Conservation (phyloP, 2,329 filamentous ascomycete species). For the Pseudopithomyces chartarum region DNA sequence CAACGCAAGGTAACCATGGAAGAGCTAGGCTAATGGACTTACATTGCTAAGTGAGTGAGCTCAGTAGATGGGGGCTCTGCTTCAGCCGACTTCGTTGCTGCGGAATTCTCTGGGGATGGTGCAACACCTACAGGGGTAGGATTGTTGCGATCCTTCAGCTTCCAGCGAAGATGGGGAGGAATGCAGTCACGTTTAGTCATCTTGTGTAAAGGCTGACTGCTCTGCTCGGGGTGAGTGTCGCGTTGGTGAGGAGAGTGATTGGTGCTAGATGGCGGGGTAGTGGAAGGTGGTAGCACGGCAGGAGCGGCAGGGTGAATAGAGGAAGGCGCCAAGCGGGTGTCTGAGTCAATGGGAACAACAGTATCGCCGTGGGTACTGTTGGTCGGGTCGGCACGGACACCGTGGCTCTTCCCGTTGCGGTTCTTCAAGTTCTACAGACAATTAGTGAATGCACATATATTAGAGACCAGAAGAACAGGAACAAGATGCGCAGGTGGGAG, state of each 20-base stretch:
- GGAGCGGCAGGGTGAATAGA: slow-evolving; percentile 4
- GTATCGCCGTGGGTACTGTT: not conserved
- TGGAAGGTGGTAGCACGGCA: not conserved
- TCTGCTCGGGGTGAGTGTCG: not conserved
- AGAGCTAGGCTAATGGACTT: slow-evolving; percentile 6
- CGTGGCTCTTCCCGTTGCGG: slow-evolving; percentile 10
- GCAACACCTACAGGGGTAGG: not conserved
- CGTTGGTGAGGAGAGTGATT: not conserved
- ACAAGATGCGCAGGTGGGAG: not conserved
- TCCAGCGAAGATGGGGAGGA: slow-evolving; percentile 32
- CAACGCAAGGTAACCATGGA: not conserved
- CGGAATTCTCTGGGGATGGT: not conserved
- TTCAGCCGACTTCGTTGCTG: not conserved
- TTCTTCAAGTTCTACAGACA: slow-evolving; percentile 10
- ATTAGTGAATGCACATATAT: slow-evolving; percentile 4
- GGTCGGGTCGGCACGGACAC: not conserved
- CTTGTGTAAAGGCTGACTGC: not conserved
- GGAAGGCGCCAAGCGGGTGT: slow-evolving; percentile 1
- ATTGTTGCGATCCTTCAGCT: not conserved
- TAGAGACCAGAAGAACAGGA: not conserved
- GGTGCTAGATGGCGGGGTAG: not conserved
- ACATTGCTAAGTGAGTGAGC: slow-evolving; percentile 7
- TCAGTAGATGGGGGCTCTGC: not conserved
- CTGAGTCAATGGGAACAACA: slow-evolving; percentile 11
- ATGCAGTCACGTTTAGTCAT: slow-evolving; percentile 20